These are phyloP conservation scores for Leccinum disarticulatum DNA, from an alignment of 768 basidiomycete species.

Conservation along the genomic window DNA sequence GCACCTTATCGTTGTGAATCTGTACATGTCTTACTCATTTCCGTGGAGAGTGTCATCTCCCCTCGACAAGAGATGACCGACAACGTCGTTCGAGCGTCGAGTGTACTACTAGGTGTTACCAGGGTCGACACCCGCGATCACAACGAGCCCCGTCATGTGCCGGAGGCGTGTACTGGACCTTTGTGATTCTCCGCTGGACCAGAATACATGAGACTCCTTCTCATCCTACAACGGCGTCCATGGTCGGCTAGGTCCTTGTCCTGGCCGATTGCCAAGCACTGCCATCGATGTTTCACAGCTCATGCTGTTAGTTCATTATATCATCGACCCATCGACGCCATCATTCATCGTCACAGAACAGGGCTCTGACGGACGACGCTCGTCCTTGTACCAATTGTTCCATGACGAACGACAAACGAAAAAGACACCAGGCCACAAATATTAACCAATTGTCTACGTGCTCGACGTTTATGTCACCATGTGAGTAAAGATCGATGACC, in stretches of 20 bases:
- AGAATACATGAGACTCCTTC: not conserved
- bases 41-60: not conserved
- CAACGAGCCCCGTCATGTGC: not conserved
- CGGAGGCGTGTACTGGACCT: not conserved
- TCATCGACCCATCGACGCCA: too few relatives aligned
- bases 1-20: not conserved
- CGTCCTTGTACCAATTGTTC: not conserved
- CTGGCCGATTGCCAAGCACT: too few relatives aligned
- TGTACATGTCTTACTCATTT: not conserved
- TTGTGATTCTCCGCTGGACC: not conserved
- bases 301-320: too few relatives aligned
- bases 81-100: too few relatives aligned
- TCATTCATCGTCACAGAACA: too few relatives aligned
- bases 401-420: not conserved
- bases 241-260: too few relatives aligned
- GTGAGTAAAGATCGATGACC: too few relatives aligned
- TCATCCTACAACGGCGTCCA: too few relatives aligned
- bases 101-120: too few relatives aligned
- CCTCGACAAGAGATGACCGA: not conserved
- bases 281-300: too few relatives aligned
- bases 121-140: not conserved
- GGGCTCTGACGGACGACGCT: too few relatives aligned
- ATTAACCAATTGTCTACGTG: not conserved
- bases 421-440: not conserved
- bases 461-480: too few relatives aligned